Conservation (phyloP, 2,329 filamentous ascomycete species). For the Hypoxylon sp. region DNA sequence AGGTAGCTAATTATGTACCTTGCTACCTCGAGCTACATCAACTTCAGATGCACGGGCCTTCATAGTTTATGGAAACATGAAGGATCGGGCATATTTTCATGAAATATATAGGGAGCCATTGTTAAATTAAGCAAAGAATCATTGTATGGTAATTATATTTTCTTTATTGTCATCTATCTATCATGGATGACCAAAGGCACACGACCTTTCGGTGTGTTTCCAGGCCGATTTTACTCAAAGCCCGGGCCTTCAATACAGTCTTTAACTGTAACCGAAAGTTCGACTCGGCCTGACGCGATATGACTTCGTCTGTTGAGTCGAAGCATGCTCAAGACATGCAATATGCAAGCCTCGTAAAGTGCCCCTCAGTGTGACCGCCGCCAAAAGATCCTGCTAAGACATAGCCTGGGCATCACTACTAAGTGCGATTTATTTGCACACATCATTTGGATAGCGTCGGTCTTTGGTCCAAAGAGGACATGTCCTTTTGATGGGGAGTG, state of each 20-base stretch:
- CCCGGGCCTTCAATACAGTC: not conserved
- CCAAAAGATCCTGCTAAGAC: conserved; percentile 11
- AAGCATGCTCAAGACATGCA: not conserved
- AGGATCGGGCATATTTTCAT: not conserved
- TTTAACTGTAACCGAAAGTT: not conserved
- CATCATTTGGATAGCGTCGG: not conserved
- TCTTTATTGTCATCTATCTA: conserved; percentile 11
- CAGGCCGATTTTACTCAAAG: not conserved
- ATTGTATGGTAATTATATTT: no score
- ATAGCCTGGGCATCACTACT: not conserved
- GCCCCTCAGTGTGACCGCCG: not conserved
- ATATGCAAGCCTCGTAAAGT: not conserved
- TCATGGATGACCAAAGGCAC: not conserved
- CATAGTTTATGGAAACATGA: not conserved
- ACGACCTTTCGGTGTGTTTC: not conserved
- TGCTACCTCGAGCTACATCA: conserved; percentile 2
- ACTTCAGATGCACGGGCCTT: not conserved
- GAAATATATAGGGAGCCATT: not conserved
- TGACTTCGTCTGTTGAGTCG: not conserved
- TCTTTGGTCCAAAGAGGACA: conserved; percentile 2
- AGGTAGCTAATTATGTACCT: conserved; percentile 3
- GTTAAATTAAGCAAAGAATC: no score
- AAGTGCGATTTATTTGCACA: conserved; percentile 20
- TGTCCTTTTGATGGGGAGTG: not conserved
- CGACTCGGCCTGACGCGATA: not conserved